A percentile compares a stretch with the other conserved stretches of the same genome.
Conservation (phyloP, 345 rosid species). For the Turnera subulata region DNA sequence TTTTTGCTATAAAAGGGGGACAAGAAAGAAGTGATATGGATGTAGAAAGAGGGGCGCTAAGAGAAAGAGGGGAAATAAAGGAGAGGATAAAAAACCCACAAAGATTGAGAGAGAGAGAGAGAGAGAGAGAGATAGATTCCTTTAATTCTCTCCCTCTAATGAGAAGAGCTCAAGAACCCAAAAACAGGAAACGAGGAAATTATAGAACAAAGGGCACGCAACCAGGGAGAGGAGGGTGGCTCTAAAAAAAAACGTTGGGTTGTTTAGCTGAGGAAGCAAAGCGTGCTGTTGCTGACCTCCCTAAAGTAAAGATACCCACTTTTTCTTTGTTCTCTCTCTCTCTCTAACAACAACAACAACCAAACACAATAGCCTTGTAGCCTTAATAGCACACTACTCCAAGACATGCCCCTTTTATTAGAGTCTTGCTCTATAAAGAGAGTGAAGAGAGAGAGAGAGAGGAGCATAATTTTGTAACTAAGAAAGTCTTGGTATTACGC, state of each 20-base stretch:
- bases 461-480: too few relatives aligned
- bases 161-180: slow-evolving; percentile 8
- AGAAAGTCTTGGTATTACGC: too few relatives aligned
- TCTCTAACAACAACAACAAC: neutral
- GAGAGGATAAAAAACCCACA: neutral
- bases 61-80: slow-evolving; percentile 7
- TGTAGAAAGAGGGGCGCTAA: neutral
- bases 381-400: too few relatives aligned
- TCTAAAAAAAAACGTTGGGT: slow-evolving; percentile 32
- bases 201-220: slow-evolving; percentile 50
- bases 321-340: neutral
- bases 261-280: slow-evolving; percentile 55
- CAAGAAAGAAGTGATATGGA: neutral
- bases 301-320: neutral
- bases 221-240: slow-evolving; percentile 11
- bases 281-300: slow-evolving; percentile 34
- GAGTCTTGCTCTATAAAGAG: too few relatives aligned
- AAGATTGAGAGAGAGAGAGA: neutral
- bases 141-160: neutral
- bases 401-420: too few relatives aligned
- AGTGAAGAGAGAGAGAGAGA: too few relatives aligned
- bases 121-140: too few relatives aligned
- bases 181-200: slow-evolving; percentile 25
- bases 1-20: slow-evolving; percentile 1
- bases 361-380: neutral